Base-by-base conservation (phyloP, 2,329 filamentous ascomycete genomes). In the Monilinia fructicola region DNA sequence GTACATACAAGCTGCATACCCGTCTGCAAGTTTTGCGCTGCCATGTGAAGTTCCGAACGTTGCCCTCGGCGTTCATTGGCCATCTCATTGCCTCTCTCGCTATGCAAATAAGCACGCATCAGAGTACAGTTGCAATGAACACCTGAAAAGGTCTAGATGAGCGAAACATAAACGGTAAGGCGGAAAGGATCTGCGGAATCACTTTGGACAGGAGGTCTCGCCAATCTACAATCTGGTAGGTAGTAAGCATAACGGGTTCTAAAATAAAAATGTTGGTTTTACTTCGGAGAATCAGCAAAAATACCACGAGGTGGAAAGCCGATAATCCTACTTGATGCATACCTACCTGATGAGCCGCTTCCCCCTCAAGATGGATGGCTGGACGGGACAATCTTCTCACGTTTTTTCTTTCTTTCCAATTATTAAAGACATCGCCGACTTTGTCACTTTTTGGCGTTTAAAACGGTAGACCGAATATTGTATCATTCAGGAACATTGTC, bases 161-260 rank as follows among this genome's bases (percentile, higher is more conserved):
- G 63, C 35, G 35, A 53, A 59, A 60, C 63, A 44, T 35, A 65
- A 65, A 59, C 63, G 63, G 63, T 65, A 53, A 60, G 54, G 63
- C 63, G 63, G 63, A 65, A 58, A 52, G 63, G 54, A 65, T 65
- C 63, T 52, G 31, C 63, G 26, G 54, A 40, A 65, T 44, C n/a
- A 23, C n/a, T 60, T 46, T 59, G 50, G 42, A 65, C 54, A 59
- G 42, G 42, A 59, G 56, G 56, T 59, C 56, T 65, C 63, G 63
- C 63, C 63, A 65, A 65, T 65, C 63, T 65, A 65, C 63, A 65
- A 65, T 59, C 55, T 60, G 56, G 42, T 35, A 59, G 42, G 56
- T 48, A 38, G 46, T 46, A 60, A 53, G 46, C 54, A 65, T 42
- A 65, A 65, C 63, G 63, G 63, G 54, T 65, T 52, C 54, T 42